A percentile compares a stretch with the other conserved stretches of the same genome.
These are phyloP conservation scores for Talaromyces sp. DNA, from an alignment of 2,329 filamentous ascomycete species.

Conservation along the genomic window DNA sequence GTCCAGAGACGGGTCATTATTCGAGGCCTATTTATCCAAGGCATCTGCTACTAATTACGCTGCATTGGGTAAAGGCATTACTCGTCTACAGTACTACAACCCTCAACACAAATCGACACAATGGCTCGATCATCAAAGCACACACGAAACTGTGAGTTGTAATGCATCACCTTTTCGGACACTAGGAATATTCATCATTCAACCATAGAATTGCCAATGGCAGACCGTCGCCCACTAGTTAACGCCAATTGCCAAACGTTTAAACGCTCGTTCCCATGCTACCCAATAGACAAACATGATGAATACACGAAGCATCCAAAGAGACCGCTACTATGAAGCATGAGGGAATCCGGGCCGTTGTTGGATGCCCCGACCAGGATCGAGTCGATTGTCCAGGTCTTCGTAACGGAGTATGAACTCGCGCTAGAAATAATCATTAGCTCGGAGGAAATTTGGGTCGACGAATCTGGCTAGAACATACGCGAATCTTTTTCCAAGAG, in stretches of 20 bases:
- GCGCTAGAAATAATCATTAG: slow-evolving; percentile 30
- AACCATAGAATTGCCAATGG: slow-evolving; percentile 15
- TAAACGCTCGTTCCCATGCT: slow-evolving; percentile 16
- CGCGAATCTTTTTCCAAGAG: slow-evolving; percentile 50
- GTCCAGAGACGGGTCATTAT: too few relatives aligned
- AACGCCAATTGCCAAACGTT: slow-evolving; percentile 14
- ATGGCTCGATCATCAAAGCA: background rate
- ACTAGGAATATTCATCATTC: slow-evolving; percentile 10
- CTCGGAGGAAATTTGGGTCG: background rate
- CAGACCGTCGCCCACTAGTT: slow-evolving; percentile 15
- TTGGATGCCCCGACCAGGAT: slow-evolving; percentile 36
- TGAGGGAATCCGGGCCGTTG: slow-evolving; percentile 36
- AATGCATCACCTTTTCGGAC: slow-evolving; percentile 8
- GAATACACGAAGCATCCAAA: slow-evolving; percentile 19
- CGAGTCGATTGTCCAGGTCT: slow-evolving; percentile 48
- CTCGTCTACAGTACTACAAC: background rate
- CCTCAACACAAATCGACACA: background rate
- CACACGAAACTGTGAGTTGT: background rate
- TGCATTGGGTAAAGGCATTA: background rate
- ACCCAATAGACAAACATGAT: slow-evolving; percentile 18
- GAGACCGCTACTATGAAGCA: slow-evolving; percentile 28
- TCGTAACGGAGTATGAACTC: slow-evolving; percentile 51
- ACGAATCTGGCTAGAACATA: slow-evolving; percentile 26
- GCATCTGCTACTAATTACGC: background rate
- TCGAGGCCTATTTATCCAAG: too few relatives aligned